Conservation (phyloP, 257 asterid genomes). For the Asclepias syriaca region DNA sequence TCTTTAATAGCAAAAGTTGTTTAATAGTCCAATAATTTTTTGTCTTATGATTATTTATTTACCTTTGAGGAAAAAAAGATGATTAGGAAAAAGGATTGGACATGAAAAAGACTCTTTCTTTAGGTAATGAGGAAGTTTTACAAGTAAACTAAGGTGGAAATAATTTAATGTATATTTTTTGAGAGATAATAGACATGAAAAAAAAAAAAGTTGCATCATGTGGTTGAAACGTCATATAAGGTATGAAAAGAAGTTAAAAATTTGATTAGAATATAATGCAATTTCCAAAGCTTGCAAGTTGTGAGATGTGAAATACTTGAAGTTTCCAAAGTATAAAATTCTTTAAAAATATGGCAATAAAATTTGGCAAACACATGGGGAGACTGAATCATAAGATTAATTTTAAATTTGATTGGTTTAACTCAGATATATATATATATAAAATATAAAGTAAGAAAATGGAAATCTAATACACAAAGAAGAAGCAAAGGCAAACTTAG, state of each 20-base stretch:
- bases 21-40: too few species aligned
- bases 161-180: background rate
- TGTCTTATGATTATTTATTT: too few species aligned
- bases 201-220: slow-evolving; percentile 28
- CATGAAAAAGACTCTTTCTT: background rate
- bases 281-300: slow-evolving; percentile 15
- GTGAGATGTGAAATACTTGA: slow-evolving; percentile 27
- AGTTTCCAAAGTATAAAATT: background rate
- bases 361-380: too few species aligned
- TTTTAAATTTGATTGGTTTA: too few species aligned
- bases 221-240: slow-evolving; percentile 27
- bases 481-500: slow-evolving; percentile 17
- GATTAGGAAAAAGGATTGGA: too few species aligned
- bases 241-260: slow-evolving; percentile 10
- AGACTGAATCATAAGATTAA: too few species aligned
- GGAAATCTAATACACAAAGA: background rate
- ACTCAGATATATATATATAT: too few species aligned
- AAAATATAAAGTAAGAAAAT: too few species aligned
- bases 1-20: background rate
- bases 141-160: background rate
- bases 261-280: background rate
- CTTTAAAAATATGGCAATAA: too few species aligned
- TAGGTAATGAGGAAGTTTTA: background rate
- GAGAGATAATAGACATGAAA: too few species aligned
- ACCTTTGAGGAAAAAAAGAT: too few species aligned